phyloP scores from a whole-genome alignment of 495 filamentous ascomycete species.

The Aspergillus bridgeri region DNA sequence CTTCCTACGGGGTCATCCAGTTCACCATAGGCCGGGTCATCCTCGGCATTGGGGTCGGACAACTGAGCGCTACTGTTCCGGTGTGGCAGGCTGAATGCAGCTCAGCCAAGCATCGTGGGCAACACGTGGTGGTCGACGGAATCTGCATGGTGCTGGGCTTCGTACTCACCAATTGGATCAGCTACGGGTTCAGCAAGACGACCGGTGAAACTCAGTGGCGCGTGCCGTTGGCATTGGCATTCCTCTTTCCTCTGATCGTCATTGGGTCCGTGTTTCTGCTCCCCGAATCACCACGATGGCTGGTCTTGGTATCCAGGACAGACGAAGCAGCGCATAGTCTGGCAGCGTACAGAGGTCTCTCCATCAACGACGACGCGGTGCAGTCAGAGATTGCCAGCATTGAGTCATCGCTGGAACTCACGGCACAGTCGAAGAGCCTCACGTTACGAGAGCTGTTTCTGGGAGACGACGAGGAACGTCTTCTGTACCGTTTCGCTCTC shows the following conservation, averaged over 20 bases:
- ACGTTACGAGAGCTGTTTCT: slow-evolving; percentile 13
- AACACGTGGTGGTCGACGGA: slow-evolving; percentile 37
- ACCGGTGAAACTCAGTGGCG: slow-evolving; percentile 45
- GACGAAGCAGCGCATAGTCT: slow-evolving; percentile 45
- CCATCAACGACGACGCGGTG: slow-evolving; percentile 24
- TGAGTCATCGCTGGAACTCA: slow-evolving; percentile 31
- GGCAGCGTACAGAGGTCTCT: slow-evolving; percentile 24
- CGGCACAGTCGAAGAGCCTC: slow-evolving; percentile 3
- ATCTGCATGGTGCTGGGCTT: slow-evolving; percentile 54
- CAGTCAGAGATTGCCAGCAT: slow-evolving; percentile 29
- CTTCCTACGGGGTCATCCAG: slow-evolving; percentile 36
- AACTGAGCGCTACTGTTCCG: slow-evolving; percentile 55
- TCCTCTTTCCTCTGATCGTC: slow-evolving; percentile 57
- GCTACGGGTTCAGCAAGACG: slow-evolving; percentile 44
- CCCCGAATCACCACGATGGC: slow-evolving; percentile 58
- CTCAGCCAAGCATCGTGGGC: slow-evolving; percentile 36
- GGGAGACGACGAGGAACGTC: slow-evolving; percentile 12
- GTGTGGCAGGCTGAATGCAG: slow-evolving; percentile 53
- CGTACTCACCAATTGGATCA: slow-evolving; percentile 41
- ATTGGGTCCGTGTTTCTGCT: slow-evolving; percentile 55
- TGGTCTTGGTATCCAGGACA: slow-evolving; percentile 49
- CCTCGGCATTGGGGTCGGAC: slow-evolving; percentile 57
- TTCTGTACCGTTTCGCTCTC: slow-evolving; percentile 20
- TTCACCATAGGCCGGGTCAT: slow-evolving; percentile 45
- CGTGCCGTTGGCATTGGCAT: slow-evolving; percentile 47